phyloP scores from a whole-genome alignment of 305 asterid genomes.

The Fraxinus albicans region DNA sequence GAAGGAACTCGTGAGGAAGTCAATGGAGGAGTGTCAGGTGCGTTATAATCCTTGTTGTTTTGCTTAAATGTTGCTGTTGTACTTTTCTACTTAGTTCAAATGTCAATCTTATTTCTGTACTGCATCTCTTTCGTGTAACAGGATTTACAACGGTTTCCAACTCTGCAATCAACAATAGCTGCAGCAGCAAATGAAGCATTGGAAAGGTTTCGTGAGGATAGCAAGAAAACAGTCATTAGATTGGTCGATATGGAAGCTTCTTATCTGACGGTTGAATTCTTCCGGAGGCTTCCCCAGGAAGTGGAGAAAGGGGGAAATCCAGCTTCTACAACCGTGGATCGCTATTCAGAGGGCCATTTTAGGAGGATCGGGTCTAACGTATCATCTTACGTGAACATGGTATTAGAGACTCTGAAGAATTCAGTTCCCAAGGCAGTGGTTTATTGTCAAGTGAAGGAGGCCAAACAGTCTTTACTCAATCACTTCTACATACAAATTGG shows the following conservation, averaged over 20 bases:
- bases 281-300: slow-evolving; percentile 86
- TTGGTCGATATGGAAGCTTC: slow-evolving; percentile 93
- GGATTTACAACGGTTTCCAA: slow-evolving; percentile 90
- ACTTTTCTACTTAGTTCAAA: slow-evolving; percentile 11
- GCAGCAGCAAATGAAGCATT: slow-evolving; percentile 75
- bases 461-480: slow-evolving; percentile 70
- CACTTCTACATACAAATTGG: slow-evolving; percentile 78
- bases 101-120: slow-evolving; percentile 11
- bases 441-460: slow-evolving; percentile 90
- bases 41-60: slow-evolving; percentile 18
- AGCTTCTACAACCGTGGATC: slow-evolving; percentile 52
- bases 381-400: slow-evolving; percentile 74
- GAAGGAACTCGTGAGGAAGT: slow-evolving; percentile 92
- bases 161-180: slow-evolving; percentile 77
- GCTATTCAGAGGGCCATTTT: slow-evolving; percentile 75
- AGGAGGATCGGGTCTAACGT: slow-evolving; percentile 91
- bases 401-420: slow-evolving; percentile 68
- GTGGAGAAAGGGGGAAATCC: slow-evolving; percentile 43
- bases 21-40: slow-evolving; percentile 90
- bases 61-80: neutral
- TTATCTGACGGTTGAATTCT: slow-evolving; percentile 86
- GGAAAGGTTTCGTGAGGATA: slow-evolving; percentile 76
- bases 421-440: slow-evolving; percentile 92
- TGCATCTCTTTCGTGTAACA: slow-evolving; percentile 29
- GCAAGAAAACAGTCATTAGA: slow-evolving; percentile 77